Base-by-base conservation (phyloP, 768 basidiomycete genomes). In the Leccinum subgranulosum region DNA sequence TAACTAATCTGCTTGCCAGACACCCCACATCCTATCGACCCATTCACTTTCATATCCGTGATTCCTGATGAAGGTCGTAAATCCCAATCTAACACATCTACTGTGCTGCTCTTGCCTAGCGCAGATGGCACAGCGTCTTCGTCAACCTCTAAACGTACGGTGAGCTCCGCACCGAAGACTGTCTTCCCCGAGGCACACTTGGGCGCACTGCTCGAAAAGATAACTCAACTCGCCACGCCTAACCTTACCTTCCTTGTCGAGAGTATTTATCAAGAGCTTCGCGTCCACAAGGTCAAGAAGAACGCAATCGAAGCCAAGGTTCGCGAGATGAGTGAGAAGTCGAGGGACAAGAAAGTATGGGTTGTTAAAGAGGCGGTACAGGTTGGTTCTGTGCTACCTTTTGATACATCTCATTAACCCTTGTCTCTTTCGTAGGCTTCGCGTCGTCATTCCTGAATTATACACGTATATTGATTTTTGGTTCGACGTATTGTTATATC, bases 271-370 rank as follows among this genome's bases (percentile, higher is more conserved):
- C 83, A 86, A 60, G 87, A 87, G 27, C 75, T 93, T 41, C 82
- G 82, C 31, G 71, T 69, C n/a, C 75, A 87, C 61, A 87, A 86
- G 56, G 81, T 92, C 60, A 92, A 87, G 77, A 94, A 93, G 79
- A 88, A 86, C 51, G 84, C 89, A 4, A 85, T 94, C 47, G 90
- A 92, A 70, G 85, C 84, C 3, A 93, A 93, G 69, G 77, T 94
- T 36, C 78, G 82, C 48, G 90, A 92, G 70, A 80, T 92, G 12
- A 79, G 83, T 15, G 88, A 86, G 72, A 92, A 89, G 66, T 85
- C 82, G 64, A 88, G 82, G 68, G 81, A 84, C 57, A 84, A 79
- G 74, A 90, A 83, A 68, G 72, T 85, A 57, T 94, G 92, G 92
- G 73, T 87, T 33, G 77, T 93, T 29, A 88, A 85, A 36, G 60